These are phyloP conservation scores for Grammothele lineata DNA, from an alignment of 768 basidiomycete genomes.

Conservation along the genomic window DNA sequence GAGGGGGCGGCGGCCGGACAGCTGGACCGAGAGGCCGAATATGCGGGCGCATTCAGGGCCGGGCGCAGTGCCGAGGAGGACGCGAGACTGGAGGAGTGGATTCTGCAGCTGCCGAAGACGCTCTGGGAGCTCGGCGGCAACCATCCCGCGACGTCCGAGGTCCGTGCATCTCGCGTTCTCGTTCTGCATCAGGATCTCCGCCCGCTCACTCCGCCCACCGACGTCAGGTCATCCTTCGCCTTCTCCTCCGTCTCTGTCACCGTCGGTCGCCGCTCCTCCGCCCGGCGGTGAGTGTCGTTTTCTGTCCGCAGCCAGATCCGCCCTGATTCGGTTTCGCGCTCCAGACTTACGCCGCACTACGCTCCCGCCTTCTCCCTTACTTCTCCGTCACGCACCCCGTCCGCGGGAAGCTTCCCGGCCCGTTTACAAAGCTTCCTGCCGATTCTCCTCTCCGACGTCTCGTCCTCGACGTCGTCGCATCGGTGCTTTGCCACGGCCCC, in stretches of 20 bases:
- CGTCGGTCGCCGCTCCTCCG: conserved; percentile 35
- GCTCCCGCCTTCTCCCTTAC: conserved; percentile 68
- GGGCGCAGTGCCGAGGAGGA: conserved; percentile 24
- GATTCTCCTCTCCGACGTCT: conserved; percentile 45
- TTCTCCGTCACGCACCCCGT: conserved; percentile 75
- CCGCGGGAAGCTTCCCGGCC: conserved; percentile 71
- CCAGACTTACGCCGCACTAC: conserved; percentile 48
- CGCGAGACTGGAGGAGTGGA: conserved; percentile 55
- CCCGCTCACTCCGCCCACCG: background rate
- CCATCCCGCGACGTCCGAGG: conserved; percentile 59
- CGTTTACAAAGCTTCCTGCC: conserved; percentile 64
- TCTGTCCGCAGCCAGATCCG: background rate
- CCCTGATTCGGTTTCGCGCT: conserved; percentile 1
- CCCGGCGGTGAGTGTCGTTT: conserved; percentile 1
- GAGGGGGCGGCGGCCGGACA: too few relatives aligned
- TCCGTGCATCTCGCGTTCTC: conserved; percentile 29
- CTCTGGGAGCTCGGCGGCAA: conserved; percentile 79
- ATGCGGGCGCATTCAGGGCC: conserved; percentile 44
- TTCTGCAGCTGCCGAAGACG: conserved; percentile 69
- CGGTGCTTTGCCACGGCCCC: background rate
- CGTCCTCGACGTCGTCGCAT: conserved; percentile 59
- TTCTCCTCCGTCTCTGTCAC: conserved; percentile 60
- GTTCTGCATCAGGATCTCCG: too few relatives aligned
- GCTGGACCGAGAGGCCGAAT: conserved; percentile 57
- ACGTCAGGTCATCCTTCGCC: conserved; percentile 47